Evolutionary conservation across 148 eudicot species (phyloP), one percentile per base, ranked within the genome.

Genomic region (Chenopodium suecicum): DNA sequence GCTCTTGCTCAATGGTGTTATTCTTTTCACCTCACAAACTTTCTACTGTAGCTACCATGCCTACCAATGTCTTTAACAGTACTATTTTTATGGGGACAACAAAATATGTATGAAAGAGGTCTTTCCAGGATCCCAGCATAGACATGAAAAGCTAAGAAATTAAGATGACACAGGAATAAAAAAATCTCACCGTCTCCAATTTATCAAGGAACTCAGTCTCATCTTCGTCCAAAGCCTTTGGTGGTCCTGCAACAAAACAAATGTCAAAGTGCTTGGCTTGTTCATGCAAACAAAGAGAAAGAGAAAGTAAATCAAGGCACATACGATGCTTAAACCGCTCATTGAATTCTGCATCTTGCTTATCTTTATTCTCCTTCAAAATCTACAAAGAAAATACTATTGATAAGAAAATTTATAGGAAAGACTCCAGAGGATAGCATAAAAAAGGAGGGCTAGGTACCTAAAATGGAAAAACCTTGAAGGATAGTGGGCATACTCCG

Each of bases 201-300:
- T 83, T 91, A 63, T 95, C 94, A 65, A 95, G 98, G 90, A 95
- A 95, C 79, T 93, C 97, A 4, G 97, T 91, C 81, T 95, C 98
- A 47, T 95, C 98, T 86, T 93, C 97, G 80, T 95, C 98, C 90
- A 95, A 88, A 80, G 98, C 94, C 90, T 95, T 95, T 22, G 98
- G 98, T 72, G 98, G 98, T 82, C 96, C 98, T 95, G 93, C 82
- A 89, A 85, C 67, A 58, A 75, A 63, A 14, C 72, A 73, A 81
- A 70, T 22, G 41, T 32, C 6, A 82, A 25, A 47, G 27, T 34
- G 2, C n/a, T 9, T 41, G 56, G 70, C 41, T 41, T 34, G 52
- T 69, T 31, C 32, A 58, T 65, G 29, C 48, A 73, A 32, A 44
- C 7, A 44, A 37, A 47, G 31, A 66, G 19, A 50, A 20, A 29